A percentile compares a stretch with the other conserved stretches of the same genome.
Conservation (phyloP, 2,329 filamentous ascomycete genomes). For the Mycosphaerella sp. region DNA sequence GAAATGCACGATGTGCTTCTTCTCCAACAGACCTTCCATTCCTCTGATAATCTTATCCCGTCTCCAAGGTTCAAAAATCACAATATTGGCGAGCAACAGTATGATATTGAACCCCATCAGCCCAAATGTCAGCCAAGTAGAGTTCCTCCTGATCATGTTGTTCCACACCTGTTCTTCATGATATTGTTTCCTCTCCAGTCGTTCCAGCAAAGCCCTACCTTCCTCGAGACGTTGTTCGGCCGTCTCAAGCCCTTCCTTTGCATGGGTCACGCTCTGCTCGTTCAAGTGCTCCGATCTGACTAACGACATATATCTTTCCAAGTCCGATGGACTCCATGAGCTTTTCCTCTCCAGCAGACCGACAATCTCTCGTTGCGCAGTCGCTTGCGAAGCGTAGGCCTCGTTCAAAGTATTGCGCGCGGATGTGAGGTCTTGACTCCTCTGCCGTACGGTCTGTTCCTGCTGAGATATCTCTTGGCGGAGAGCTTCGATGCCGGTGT, state of each 20-base stretch:
- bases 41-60: slow-evolving; percentile 72
- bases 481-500: slow-evolving; percentile 81
- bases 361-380: slow-evolving; percentile 92
- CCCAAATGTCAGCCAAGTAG: slow-evolving; percentile 97
- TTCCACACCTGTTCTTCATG: slow-evolving; percentile 99
- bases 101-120: slow-evolving; percentile 96
- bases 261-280: slow-evolving; percentile 71
- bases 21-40: slow-evolving; percentile 63
- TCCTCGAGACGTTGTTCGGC: slow-evolving; percentile 77
- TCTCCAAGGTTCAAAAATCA: slow-evolving; percentile 86
- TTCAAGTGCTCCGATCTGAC: slow-evolving; percentile 91
- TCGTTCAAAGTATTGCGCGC: slow-evolving; percentile 72
- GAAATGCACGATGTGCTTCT: slow-evolving; percentile 42
- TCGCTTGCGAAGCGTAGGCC: slow-evolving; percentile 76
- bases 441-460: slow-evolving; percentile 54
- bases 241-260: slow-evolving; percentile 64
- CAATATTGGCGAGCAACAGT: slow-evolving; percentile 63
- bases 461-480: slow-evolving; percentile 69
- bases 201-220: slow-evolving; percentile 66
- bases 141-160: slow-evolving; percentile 91
- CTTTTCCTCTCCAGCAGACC: slow-evolving; percentile 90
- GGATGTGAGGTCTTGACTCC: slow-evolving; percentile 58
- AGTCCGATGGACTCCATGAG: slow-evolving; percentile 76
- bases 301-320: slow-evolving; percentile 89
- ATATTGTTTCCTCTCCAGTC: slow-evolving; percentile 81